These are phyloP conservation scores for Cyberlindnera americana DNA, from an alignment of 805 yeast genomes.

Conservation along the genomic window DNA sequence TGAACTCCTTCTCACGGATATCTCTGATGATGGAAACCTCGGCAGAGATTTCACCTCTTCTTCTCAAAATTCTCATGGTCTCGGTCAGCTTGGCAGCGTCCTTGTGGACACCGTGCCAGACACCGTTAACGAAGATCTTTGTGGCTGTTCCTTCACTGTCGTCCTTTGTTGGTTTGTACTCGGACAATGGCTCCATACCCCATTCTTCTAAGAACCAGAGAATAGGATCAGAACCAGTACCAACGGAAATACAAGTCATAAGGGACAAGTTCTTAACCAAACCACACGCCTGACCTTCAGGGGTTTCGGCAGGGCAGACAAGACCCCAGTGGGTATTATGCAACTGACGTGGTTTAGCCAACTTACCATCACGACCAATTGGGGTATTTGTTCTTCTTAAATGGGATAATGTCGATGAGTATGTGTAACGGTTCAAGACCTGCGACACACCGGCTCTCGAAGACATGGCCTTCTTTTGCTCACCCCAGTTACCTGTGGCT, in stretches of 20 bases:
- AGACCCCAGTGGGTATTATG: constrained; percentile 99
- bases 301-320: constrained; percentile 99
- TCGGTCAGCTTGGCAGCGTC: constrained; percentile 91
- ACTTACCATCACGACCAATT: constrained; percentile 98
- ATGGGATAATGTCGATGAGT: constrained; percentile 97
- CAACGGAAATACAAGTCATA: constrained; percentile 97
- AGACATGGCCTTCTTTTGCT: constrained; percentile 98
- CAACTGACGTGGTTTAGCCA: constrained; percentile 97
- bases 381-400: constrained; percentile 99
- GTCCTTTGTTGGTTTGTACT: constrained; percentile 87
- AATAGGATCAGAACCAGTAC: constrained; percentile 95
- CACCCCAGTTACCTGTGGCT: constrained; percentile 99
- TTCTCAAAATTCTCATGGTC: constrained; percentile 85
- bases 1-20: constrained; percentile 93
- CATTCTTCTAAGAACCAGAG: constrained; percentile 92
- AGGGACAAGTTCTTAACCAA: constrained; percentile 92
- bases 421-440: constrained; percentile 95
- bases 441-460: constrained; percentile 99
- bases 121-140: constrained; percentile 95
- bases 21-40: constrained; percentile 97
- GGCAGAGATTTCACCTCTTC: constrained; percentile 92
- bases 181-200: constrained; percentile 99
- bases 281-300: constrained; percentile 99
- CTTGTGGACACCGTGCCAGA: constrained; percentile 98
- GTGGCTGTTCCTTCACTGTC: constrained; percentile 85